Percentiles rank a stretch among this genome's conserved stretches.
Conservation (phyloP, 2,329 filamentous ascomycete genomes). For the Dactylellina parvicollis region DNA sequence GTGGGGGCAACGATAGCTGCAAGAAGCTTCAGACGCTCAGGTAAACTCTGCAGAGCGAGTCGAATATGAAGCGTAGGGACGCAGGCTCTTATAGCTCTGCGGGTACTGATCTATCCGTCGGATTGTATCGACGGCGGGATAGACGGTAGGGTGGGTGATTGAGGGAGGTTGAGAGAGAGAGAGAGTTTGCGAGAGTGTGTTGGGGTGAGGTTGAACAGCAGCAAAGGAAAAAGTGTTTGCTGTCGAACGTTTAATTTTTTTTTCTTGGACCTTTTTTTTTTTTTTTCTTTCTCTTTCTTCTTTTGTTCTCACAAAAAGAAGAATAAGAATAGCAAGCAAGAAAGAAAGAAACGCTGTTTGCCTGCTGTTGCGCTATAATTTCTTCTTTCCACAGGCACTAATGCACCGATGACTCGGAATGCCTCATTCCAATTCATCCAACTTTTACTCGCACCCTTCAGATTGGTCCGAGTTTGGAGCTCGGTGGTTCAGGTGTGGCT, state of each 20-base stretch:
- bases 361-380: slow-evolving; percentile 47
- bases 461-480: no score
- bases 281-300: slow-evolving; percentile 29
- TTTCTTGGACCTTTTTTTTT: slow-evolving; percentile 30
- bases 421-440: neutral
- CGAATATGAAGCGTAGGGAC: neutral
- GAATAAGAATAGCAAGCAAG: neutral
- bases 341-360: neutral
- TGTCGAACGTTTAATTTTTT: slow-evolving; percentile 27
- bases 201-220: slow-evolving; percentile 26
- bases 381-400: slow-evolving; percentile 18
- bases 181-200: neutral
- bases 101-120: neutral
- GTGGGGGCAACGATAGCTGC: slow-evolving; percentile 26
- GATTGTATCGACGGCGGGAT: neutral
- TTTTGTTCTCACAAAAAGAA: slow-evolving; percentile 1
- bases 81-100: neutral
- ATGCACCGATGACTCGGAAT: slow-evolving; percentile 14
- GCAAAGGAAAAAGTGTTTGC: slow-evolving; percentile 32
- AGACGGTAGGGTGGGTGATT: no score
- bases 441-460: no score
- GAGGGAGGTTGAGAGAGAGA: neutral
- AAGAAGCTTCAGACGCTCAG: slow-evolving; percentile 5
- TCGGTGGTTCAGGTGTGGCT: no score
- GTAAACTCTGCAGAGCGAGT: neutral